Evolutionary conservation across 768 basidiomycete genomes (phyloP), one percentile per base, ranked within the genome.

Genomic region (Suillus americanus): DNA sequence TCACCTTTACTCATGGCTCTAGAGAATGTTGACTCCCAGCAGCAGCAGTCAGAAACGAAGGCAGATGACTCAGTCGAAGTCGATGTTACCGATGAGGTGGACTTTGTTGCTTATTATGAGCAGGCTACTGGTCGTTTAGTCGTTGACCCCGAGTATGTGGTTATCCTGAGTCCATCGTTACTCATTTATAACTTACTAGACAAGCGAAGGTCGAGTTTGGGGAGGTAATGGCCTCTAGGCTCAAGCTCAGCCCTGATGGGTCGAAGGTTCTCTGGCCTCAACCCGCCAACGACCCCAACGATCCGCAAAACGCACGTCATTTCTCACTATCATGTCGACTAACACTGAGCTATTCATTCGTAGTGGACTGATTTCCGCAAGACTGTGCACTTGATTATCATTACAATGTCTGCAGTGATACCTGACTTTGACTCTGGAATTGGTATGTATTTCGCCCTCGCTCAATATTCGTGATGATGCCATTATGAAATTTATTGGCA

Each of bases 111-210:
- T 0, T 86, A 84, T 64, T 86, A 88, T 56, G 86, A 89, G 66
- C 72, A 79, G 13, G 76, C 79, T 65, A 86, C 85, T 1, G 88
- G 88, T 12, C 79, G 87, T 23, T 75, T 89, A 48, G 84, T 89
- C 60, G 77, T 89, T 14, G 87, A 89, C 72, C 87, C 87, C 14
- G 75, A 79, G 88, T 86, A 64, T 25, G 85, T 80, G 51, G 33
- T 38, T 37, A 37, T 37, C 23, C 23, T 14, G 37, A 25, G 23
- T 40, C 23, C 1, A 38, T 25, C n/a, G 12, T 38, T 6, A n/a
- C 57, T 65, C 25, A 54, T 35, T 8, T 18, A 28, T 55, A 8
- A 61, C 4, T 48, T 33, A 61, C 46, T 30, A 83, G 81, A 37
- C 82, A 84, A 67, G 85, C 85, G 8, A 74, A 72, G 57, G 67